Percentiles rank a stretch among this genome's conserved stretches.
Conservation (phyloP, 176 grass and related monocot species). For the Poa pratensis region DNA sequence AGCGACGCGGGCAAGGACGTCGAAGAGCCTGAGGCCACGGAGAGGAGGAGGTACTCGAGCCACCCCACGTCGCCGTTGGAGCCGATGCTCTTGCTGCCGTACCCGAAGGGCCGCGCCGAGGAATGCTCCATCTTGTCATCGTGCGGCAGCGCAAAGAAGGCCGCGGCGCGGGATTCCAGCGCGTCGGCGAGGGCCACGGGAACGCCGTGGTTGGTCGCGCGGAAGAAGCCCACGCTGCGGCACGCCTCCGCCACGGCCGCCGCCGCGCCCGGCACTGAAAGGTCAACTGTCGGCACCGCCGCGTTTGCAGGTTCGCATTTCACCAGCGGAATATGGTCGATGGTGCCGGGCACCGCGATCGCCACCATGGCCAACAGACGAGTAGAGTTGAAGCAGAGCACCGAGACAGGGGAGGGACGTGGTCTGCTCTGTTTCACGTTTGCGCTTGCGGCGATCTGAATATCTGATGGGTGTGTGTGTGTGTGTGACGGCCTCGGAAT, state of each 20-base stretch:
- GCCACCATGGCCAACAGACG: conserved; percentile 36
- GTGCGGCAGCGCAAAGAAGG: conserved; percentile 62
- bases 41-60: conserved; percentile 85
- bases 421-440: conserved; percentile 12
- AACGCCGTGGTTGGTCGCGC: conserved; percentile 75
- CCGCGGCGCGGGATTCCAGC: conserved; percentile 62
- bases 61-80: conserved; percentile 83
- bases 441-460: background rate
- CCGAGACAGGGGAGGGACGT: background rate
- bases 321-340: conserved; percentile 43
- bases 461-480: too few species aligned
- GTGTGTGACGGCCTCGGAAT: too few species aligned
- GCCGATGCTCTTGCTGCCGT: conserved; percentile 83
- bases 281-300: conserved; percentile 37
- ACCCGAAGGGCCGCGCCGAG: conserved; percentile 51
- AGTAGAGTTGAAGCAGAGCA: conserved; percentile 1
- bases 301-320: background rate
- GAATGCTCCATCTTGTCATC: conserved; percentile 53
- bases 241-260: conserved; percentile 54
- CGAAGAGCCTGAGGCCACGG: conserved; percentile 25
- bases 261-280: conserved; percentile 48
- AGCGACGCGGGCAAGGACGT: conserved; percentile 34
- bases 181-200: conserved; percentile 45
- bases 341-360: conserved; percentile 40
- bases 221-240: conserved; percentile 70